Base-by-base conservation (phyloP, 495 filamentous ascomycete species). In the Xylaria acuta region DNA sequence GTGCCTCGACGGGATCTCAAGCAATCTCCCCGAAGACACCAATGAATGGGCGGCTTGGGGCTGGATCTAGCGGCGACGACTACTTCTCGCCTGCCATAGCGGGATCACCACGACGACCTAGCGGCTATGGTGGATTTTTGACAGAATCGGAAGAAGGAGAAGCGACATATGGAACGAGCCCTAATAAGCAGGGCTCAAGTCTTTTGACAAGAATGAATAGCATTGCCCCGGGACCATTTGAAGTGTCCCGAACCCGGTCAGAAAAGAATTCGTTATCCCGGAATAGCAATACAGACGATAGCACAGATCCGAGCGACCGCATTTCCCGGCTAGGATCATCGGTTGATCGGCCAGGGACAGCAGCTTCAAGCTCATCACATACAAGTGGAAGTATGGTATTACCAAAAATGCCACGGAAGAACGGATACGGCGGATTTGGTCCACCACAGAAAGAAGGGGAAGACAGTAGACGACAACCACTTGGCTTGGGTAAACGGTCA, bases 221-320 rank as follows among this genome's bases (percentile, higher is more conserved):
- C 36, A 90, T 93, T 78, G 85, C 87, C 20, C 90, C 90, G 25
- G 90, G 90, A 0, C 92, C 92, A 7, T 92, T 93, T 74, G 88
- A 88, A 73, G 74, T 84, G 18, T 81, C 78, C 59, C 74, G 76
- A 63, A 60, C 34, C 25, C 72, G 70, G 63, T 75, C 75, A 18
- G 73, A 60, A 45, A 72, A 69, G n/a, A 77, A 75, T 34, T 56
- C 77, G 20, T 75, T 79, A 41, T 51, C 78, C 1, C 73, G 72
- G 5, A 74, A 62, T 43, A 68, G 67, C 41, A 79, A 74, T 62
- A 73, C 73, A 53, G 73, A 74, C 56, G 60, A 71, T 9, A 41
- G 53, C 41, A 67, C 67, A 25, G 80, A 78, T 25, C 72, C 64
- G 30, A 75, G 73, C 30, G 75, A 76, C 40, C 72, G 80, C 36